Conservation (phyloP, 2,329 filamentous ascomycete genomes). For the Fusarium lyarnte region DNA sequence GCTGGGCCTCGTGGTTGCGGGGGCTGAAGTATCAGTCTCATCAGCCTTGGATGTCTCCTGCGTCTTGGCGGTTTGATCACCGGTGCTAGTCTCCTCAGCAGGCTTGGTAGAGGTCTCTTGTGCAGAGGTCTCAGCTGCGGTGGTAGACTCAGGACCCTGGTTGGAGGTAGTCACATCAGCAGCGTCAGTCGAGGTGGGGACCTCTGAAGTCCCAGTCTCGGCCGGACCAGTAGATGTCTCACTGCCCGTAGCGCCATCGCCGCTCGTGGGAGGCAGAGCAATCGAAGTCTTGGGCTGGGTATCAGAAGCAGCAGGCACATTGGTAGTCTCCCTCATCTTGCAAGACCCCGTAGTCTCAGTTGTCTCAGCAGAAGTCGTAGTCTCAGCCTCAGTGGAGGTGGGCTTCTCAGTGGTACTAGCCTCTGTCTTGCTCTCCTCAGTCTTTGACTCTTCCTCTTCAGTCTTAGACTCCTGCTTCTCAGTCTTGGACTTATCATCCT, state of each 20-base stretch:
- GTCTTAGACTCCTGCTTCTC: constrained; percentile 1
- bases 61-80: background rate
- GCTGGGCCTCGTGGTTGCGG: background rate
- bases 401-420: background rate
- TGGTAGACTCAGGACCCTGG: background rate
- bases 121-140: background rate
- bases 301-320: background rate
- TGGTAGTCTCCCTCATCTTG: background rate
- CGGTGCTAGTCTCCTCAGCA: background rate
- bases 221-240: background rate
- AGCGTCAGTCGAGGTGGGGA: background rate
- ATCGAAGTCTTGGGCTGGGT: background rate
- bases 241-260: background rate
- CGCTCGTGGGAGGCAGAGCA: background rate
- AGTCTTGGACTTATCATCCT: constrained; percentile 3
- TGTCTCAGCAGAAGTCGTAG: background rate
- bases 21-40: background rate
- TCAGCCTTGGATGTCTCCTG: background rate
- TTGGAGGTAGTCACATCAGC: background rate
- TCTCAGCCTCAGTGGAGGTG: background rate
- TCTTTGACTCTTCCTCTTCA: background rate
- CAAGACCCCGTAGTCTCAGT: background rate
- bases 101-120: background rate
- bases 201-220: background rate
- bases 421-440: background rate